Base-by-base conservation (phyloP, 768 basidiomycete species). In the Russula earlei region DNA sequence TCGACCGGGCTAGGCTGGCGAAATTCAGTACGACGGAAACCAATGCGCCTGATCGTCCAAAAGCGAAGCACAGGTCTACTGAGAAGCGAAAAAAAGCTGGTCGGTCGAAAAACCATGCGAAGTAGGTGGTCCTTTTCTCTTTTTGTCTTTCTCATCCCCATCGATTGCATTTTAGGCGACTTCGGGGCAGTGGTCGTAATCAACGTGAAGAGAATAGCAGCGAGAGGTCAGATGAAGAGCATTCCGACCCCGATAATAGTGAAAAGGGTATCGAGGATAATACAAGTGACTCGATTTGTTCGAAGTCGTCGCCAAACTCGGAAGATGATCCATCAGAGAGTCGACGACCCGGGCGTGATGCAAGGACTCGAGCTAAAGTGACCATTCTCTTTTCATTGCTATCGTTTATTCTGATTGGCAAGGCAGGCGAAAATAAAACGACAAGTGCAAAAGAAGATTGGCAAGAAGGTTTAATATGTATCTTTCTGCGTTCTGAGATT, bases 21-120 rank as follows among this genome's bases (percentile, higher is more conserved):
- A 60, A 54, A 9, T 52, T 53, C 31, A 59, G 62, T 20, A 49
- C 52, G 24, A 55, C 64, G 8, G 74, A 75, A 64, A 63, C 66
- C 29, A 68, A 62, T 55, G 42, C 40, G 6, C 22, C 25, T 33
- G 53, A 46, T 22, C 54, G 51, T 27, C 43, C 49, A 14, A 81
- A 79, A 66, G 69, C 73, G 1, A 70, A 77, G 64, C 80, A 83
- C 45, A 81, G 80, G 62, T 77, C 79, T 27, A 65, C 77, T 4
- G 67, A 64, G 27, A 84, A 85, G 66, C 77, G 83, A 50, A 82
- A 82, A 63, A 80, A 75, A 10, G 66, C 63, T 27, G 51, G 66
- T 5, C 79, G 73, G 63, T 55, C 73, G 42, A 83, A 78, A 61
- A 75, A 77, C 24, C 70, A 73, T 46, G 62, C 75, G 4, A 80